These are phyloP conservation scores for Zymoseptoria pseudotritici DNA, from an alignment of 2,329 filamentous ascomycete species.

Conservation along the genomic window DNA sequence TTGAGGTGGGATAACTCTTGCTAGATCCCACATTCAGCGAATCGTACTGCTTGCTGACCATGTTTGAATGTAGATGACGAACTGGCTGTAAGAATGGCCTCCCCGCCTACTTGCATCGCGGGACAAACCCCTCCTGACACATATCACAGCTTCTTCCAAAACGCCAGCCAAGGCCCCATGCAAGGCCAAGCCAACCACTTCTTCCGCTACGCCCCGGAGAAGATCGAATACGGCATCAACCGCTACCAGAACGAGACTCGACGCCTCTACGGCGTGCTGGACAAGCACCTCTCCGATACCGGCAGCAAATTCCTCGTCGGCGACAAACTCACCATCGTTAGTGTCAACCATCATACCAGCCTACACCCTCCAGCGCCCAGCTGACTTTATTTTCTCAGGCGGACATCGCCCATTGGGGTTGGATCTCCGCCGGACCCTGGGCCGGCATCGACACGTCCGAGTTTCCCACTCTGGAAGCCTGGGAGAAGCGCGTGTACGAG, in stretches of 20 bases:
- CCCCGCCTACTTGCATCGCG: neutral
- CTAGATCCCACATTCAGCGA: neutral
- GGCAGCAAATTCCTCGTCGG: constrained; percentile 51
- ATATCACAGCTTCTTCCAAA: constrained; percentile 48
- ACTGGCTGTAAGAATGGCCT: constrained; percentile 46
- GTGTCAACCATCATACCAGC: neutral
- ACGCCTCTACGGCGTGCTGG: constrained; percentile 71
- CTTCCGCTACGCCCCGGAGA: constrained; percentile 63
- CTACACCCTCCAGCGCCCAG: neutral
- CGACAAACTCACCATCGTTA: constrained; percentile 53
- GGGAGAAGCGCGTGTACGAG: constrained; percentile 64
- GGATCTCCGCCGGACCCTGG: constrained; percentile 57
- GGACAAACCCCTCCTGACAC: constrained; percentile 23
- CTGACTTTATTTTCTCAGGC: constrained; percentile 35
- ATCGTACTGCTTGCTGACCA: neutral
- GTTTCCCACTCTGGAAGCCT: constrained; percentile 68
- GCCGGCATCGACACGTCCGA: constrained; percentile 62
- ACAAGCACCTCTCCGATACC: constrained; percentile 56
- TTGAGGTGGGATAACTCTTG: constrained; percentile 36
- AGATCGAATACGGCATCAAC: constrained; percentile 73
- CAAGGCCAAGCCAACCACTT: constrained; percentile 46
- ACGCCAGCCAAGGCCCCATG: constrained; percentile 50
- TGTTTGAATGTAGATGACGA: constrained; percentile 51
- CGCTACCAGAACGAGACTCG: constrained; percentile 77
- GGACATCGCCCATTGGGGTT: constrained; percentile 75